phyloP scores from a whole-genome alignment of 805 yeast species.

The Candida germanica region DNA sequence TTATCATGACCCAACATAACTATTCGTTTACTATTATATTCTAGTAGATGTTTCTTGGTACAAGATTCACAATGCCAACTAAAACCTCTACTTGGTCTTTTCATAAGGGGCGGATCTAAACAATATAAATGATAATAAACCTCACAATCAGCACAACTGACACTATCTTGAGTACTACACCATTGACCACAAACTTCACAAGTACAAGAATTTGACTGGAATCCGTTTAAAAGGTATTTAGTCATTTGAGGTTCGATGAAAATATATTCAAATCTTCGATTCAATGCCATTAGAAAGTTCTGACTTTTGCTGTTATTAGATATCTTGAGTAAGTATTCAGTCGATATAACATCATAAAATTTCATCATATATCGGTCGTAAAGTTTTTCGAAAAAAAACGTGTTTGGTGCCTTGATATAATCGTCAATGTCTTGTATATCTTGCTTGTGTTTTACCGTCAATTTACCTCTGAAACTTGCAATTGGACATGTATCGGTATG shows the following conservation, averaged over 20 bases:
- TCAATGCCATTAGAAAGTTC: constrained; percentile 58
- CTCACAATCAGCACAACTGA: constrained; percentile 76
- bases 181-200: constrained; percentile 83
- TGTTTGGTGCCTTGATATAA: constrained; percentile 57
- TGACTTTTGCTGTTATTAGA: constrained; percentile 45
- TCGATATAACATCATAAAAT: constrained; percentile 73
- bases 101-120: constrained; percentile 75
- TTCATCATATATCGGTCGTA: constrained; percentile 84
- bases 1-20: constrained; percentile 43
- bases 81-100: constrained; percentile 82
- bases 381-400: constrained; percentile 80
- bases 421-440: constrained; percentile 60
- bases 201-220: constrained; percentile 48
- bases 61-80: constrained; percentile 89
- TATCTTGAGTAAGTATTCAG: constrained; percentile 44
- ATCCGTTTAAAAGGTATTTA: constrained; percentile 58
- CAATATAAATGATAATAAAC: constrained; percentile 76
- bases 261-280: constrained; percentile 67
- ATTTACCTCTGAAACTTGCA: constrained; percentile 69
- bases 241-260: constrained; percentile 70
- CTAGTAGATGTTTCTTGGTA: constrained; percentile 53
- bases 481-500: constrained; percentile 83
- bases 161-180: constrained; percentile 69
- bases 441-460: constrained; percentile 63
- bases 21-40: constrained; percentile 35